phyloP scores from a whole-genome alignment of 306 rosid genomes.

The Casuarina cunninghamiana region DNA sequence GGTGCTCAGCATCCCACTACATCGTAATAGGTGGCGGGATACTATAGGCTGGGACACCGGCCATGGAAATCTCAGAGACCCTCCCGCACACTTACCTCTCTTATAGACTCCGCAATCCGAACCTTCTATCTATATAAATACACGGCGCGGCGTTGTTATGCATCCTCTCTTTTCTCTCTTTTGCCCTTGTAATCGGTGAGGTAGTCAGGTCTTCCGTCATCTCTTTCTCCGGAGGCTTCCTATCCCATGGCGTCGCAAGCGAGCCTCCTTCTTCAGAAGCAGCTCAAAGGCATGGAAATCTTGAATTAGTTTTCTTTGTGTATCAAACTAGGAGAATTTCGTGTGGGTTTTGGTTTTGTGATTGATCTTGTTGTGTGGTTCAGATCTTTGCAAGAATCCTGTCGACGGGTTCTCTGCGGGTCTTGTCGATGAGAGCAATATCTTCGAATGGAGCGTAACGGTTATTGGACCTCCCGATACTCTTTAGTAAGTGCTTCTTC shows the following conservation, averaged over 20 bases:
- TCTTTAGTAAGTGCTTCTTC: conserved; percentile 61
- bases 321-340: background rate
- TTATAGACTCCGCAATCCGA: conserved; percentile 25
- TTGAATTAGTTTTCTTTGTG: background rate
- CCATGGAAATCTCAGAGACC: background rate
- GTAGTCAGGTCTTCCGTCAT: background rate
- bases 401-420: conserved; percentile 99
- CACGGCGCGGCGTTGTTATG: conserved; percentile 25
- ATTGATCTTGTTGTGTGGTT: conserved; percentile 8
- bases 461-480: conserved; percentile 99
- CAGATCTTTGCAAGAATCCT: conserved; percentile 96
- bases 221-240: conserved; percentile 8
- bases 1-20: background rate
- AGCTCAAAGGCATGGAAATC: conserved; percentile 68
- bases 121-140: conserved; percentile 29
- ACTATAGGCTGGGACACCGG: background rate
- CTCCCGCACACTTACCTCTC: background rate
- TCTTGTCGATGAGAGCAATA: conserved; percentile 81
- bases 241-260: conserved; percentile 81
- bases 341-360: conserved; percentile 8
- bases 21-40: background rate
- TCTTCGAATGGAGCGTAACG: conserved; percentile 98
- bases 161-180: background rate
- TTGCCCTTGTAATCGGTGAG: background rate
- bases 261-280: conserved; percentile 93